phyloP scores from a whole-genome alignment of 371 early-diverging fungal species.

The Umbelopsis sp. region DNA sequence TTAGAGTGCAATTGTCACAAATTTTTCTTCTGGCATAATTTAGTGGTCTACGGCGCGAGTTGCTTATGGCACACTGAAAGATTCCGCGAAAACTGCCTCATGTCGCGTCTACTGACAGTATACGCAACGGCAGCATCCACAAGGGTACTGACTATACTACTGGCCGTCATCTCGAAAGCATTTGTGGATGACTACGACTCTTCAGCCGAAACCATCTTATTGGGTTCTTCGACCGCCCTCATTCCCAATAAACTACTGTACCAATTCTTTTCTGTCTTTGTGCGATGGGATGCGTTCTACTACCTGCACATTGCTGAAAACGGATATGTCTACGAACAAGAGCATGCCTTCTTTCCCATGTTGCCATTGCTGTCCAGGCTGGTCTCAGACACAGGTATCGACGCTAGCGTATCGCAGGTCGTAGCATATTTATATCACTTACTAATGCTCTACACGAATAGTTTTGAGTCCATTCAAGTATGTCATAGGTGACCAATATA shows the following conservation, averaged over 20 bases:
- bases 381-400: slow-evolving; percentile 51
- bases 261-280: slow-evolving; percentile 51
- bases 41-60: background rate
- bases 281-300: slow-evolving; percentile 94
- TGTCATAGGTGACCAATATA: slow-evolving; percentile 47
- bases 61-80: slow-evolving; percentile 23
- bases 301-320: slow-evolving; percentile 81
- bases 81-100: slow-evolving; percentile 8
- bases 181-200: slow-evolving; percentile 37
- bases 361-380: slow-evolving; percentile 68
- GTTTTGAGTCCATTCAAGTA: slow-evolving; percentile 49
- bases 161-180: background rate
- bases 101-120: slow-evolving; percentile 10
- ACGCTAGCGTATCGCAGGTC: background rate
- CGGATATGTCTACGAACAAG: slow-evolving; percentile 89
- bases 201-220: slow-evolving; percentile 40
- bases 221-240: background rate
- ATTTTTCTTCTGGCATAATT: background rate
- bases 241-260: slow-evolving; percentile 16
- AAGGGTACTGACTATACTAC: background rate
- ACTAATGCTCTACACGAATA: slow-evolving; percentile 17
- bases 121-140: background rate
- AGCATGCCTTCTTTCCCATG: slow-evolving; percentile 92
- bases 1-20: too few species aligned
- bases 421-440: background rate